Conservation (phyloP, 768 basidiomycete species). For the Amanita pallidorosea region DNA sequence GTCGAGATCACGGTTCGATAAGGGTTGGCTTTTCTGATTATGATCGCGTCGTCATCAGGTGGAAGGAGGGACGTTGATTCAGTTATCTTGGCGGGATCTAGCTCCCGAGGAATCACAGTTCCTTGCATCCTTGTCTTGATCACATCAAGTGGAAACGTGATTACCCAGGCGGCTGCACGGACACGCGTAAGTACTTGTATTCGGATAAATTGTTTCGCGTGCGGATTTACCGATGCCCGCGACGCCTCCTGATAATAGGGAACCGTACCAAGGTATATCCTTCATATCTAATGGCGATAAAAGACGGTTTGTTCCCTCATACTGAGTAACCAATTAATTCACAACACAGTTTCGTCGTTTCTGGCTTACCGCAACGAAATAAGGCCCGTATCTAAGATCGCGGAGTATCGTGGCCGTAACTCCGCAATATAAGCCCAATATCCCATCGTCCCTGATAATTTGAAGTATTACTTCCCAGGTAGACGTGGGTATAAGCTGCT, state of each 20-base stretch:
- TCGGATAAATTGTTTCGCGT: neutral
- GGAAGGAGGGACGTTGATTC: too few relatives aligned
- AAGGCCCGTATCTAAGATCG: constrained; percentile 78
- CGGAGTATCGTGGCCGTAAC: constrained; percentile 61
- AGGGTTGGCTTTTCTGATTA: too few relatives aligned
- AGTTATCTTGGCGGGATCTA: too few relatives aligned
- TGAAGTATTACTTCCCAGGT: constrained; percentile 41
- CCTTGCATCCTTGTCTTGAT: constrained; percentile 86
- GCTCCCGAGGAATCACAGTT: too few relatives aligned
- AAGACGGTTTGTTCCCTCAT: constrained; percentile 54
- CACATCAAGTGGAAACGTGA: constrained; percentile 83
- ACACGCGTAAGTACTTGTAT: neutral
- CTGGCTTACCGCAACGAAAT: constrained; percentile 64
- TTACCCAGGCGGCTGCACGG: constrained; percentile 52
- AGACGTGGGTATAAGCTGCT: constrained; percentile 35
- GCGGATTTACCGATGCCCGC: constrained; percentile 47
- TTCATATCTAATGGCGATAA: constrained; percentile 26
- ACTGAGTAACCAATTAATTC: constrained; percentile 21
- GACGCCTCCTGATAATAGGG: constrained; percentile 64
- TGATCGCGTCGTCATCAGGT: too few relatives aligned
- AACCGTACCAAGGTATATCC: constrained; percentile 35
- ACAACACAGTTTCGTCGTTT: neutral
- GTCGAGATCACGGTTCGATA: too few relatives aligned
- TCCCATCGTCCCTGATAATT: constrained; percentile 45
- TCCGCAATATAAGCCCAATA: constrained; percentile 70